Percentiles rank a stretch among this genome's conserved stretches.
Evolutionary conservation across 208 protist species (phyloP).

Genomic region (Tritrichomonas musculus): DNA sequence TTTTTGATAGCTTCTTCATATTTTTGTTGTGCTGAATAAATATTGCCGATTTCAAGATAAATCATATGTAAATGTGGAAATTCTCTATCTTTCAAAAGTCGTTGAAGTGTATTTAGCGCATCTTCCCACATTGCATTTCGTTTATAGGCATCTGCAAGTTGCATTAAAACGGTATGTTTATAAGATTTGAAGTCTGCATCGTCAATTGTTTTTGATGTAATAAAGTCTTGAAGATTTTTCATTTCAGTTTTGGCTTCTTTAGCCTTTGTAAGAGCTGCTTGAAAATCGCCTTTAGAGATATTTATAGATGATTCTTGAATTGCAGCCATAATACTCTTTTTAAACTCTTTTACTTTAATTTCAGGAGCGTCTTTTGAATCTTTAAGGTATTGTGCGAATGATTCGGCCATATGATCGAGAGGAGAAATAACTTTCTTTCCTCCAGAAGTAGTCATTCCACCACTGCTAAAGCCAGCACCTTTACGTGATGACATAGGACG

Average conservation of each 20-base stretch:
- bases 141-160: slow-evolving; percentile 7
- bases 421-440: slow-evolving; percentile 27
- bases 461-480: neutral
- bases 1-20: slow-evolving; percentile 29
- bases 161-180: slow-evolving; percentile 30
- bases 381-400: slow-evolving; percentile 20
- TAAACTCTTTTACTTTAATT: neutral
- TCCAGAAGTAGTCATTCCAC: neutral
- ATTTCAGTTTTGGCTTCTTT: slow-evolving; percentile 13
- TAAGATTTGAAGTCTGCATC: neutral
- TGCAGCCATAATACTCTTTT: slow-evolving; percentile 6
- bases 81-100: neutral
- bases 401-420: neutral
- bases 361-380: neutral
- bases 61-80: neutral
- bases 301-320: neutral
- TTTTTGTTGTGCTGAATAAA: neutral
- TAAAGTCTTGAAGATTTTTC: slow-evolving; percentile 17
- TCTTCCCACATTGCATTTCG: neutral
- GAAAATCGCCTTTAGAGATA: neutral
- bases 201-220: neutral
- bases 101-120: neutral
- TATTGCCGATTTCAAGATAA: slow-evolving; percentile 32
- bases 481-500: slow-evolving; percentile 12
- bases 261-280: neutral